A percentile compares a stretch with the other conserved stretches of the same genome.
These are phyloP conservation scores for Catunica adiposa DNA, from an alignment of 2,329 filamentous ascomycete genomes.

Conservation along the genomic window DNA sequence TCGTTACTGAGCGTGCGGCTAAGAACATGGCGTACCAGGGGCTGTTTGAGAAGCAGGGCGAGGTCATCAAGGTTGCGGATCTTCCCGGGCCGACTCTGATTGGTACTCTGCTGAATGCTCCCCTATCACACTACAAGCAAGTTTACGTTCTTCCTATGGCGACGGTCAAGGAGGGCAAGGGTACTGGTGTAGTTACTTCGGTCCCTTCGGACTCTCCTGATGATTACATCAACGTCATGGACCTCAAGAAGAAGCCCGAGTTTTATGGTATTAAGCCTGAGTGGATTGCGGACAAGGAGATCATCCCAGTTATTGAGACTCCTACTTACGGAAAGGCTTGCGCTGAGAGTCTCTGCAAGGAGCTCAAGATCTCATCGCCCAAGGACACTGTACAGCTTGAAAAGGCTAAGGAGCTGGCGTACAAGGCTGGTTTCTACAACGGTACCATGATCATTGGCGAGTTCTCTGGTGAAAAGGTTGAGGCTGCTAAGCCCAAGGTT, in stretches of 20 bases:
- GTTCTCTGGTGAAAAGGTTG: conserved; percentile 73
- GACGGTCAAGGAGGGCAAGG: conserved; percentile 77
- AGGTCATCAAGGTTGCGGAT: conserved; percentile 57
- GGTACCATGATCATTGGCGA: conserved; percentile 78
- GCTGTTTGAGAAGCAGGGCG: conserved; percentile 61
- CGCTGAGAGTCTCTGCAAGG: conserved; percentile 69
- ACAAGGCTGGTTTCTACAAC: conserved; percentile 96
- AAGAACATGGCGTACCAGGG: conserved; percentile 95
- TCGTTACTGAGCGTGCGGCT: conserved; percentile 71
- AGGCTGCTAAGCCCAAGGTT: conserved; percentile 74
- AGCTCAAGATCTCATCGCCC: conserved; percentile 90
- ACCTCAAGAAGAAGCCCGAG: conserved; percentile 85
- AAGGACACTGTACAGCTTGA: conserved; percentile 82
- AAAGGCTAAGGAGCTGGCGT: conserved; percentile 88
- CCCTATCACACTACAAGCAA: conserved; percentile 68
- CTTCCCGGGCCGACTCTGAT: conserved; percentile 65
- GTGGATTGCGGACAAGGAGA: conserved; percentile 73
- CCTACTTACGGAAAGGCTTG: conserved; percentile 74
- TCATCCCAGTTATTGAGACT: conserved; percentile 76
- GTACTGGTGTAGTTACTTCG: conserved; percentile 88
- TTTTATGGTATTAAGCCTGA: conserved; percentile 95
- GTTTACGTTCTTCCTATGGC: conserved; percentile 93
- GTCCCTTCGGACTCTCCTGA: conserved; percentile 91
- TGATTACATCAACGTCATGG: conserved; percentile 76
- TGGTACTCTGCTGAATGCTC: conserved; percentile 78